phyloP scores from a whole-genome alignment of 306 rosid species.

The Calophaca sinica region DNA sequence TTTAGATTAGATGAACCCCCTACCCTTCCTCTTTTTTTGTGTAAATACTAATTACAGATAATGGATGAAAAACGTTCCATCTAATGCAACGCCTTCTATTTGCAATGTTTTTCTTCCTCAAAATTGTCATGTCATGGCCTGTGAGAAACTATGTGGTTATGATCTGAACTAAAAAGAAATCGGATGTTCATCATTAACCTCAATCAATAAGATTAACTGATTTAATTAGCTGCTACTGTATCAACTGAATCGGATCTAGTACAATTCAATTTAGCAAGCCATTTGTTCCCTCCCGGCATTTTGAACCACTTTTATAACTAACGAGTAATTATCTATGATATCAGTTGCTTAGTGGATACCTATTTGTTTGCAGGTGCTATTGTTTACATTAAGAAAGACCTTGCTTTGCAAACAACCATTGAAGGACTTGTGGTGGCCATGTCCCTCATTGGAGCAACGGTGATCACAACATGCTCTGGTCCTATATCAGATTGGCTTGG shows the following conservation, averaged over 20 bases:
- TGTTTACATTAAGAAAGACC: constrained; percentile 70
- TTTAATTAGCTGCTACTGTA: not conserved
- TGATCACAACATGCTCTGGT: constrained; percentile 77
- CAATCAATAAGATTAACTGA: not conserved
- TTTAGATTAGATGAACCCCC: not conserved
- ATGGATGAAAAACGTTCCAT: not conserved
- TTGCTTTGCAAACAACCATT: constrained; percentile 51
- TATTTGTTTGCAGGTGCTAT: constrained; percentile 64
- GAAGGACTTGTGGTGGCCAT: constrained; percentile 93
- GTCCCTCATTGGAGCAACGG: constrained; percentile 83
- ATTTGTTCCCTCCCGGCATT: too few species aligned
- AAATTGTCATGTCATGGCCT: not conserved
- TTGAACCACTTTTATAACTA: too few species aligned
- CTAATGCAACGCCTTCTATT: not conserved
- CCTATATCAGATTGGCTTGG: constrained; percentile 71
- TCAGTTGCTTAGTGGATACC: too few species aligned
- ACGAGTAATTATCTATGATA: too few species aligned
- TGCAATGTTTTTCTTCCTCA: not conserved
- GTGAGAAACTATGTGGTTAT: not conserved
- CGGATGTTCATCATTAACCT: not conserved
- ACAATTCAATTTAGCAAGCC: not conserved
- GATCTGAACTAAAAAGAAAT: not conserved
- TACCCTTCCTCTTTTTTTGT: not conserved
- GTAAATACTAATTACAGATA: not conserved
- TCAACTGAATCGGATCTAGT: constrained; percentile 24